Percentiles rank a stretch among this genome's conserved stretches.
phyloP scores from a whole-genome alignment of 164 flowering plant genomes.

The Magnolia changhungtana region DNA sequence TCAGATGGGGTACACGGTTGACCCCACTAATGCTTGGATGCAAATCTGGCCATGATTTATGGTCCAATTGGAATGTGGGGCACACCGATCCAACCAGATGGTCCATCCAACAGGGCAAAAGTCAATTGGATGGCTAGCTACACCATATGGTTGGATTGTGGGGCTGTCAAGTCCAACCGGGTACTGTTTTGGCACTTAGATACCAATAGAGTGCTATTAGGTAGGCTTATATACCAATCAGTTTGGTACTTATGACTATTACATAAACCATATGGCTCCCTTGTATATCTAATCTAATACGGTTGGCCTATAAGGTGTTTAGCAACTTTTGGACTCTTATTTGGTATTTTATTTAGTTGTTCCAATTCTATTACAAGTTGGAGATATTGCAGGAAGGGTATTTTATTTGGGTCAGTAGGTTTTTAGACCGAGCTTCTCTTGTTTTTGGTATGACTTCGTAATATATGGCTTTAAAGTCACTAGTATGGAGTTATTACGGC shows the following conservation, averaged over 20 bases:
- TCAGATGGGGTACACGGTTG: neutral
- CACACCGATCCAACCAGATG: neutral
- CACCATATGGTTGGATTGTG: neutral
- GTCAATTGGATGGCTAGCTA: neutral
- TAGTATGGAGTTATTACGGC: too few species aligned
- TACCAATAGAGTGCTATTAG: neutral
- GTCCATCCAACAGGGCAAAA: too few species aligned
- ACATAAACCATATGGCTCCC: neutral
- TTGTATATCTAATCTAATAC: neutral
- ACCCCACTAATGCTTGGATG: neutral
- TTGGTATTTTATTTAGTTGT: neutral
- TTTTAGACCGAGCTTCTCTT: too few species aligned
- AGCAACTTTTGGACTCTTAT: neutral
- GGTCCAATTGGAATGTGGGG: neutral
- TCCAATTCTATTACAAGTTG: neutral
- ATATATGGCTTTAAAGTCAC: too few species aligned
- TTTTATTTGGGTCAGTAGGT: neutral
- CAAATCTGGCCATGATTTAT: neutral
- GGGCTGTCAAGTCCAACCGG: neutral
- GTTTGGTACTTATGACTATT: neutral
- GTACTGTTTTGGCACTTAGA: neutral
- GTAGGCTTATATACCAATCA: too few species aligned
- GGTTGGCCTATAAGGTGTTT: neutral
- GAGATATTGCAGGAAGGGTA: neutral
- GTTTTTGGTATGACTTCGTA: too few species aligned